Conservation (phyloP, 768 basidiomycete genomes). For the Suillus subaureus region DNA sequence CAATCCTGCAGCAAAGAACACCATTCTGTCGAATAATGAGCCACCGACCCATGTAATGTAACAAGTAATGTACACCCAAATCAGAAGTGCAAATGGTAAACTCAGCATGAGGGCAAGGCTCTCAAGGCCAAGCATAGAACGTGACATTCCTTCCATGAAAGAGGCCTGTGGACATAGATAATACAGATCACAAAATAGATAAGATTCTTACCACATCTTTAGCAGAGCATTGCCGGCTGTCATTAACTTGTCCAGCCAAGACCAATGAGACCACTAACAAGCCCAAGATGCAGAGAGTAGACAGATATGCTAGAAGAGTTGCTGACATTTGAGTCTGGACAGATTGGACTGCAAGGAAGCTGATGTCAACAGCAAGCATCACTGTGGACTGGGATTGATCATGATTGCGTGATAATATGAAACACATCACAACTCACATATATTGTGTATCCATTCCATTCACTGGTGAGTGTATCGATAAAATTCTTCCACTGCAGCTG, state of each 20-base stretch:
- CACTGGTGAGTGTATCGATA: slow-evolving; percentile 41
- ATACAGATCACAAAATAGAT: not conserved
- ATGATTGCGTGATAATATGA: not conserved
- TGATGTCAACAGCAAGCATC: slow-evolving; percentile 15
- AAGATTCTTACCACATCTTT: slow-evolving; percentile 9
- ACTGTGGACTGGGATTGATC: slow-evolving; percentile 9
- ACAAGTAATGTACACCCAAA: no score
- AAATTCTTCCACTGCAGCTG: slow-evolving; percentile 40
- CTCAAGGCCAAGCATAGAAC: slow-evolving; percentile 1
- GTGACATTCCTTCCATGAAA: not conserved
- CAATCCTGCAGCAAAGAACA: not conserved
- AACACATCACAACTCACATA: slow-evolving; percentile 37
- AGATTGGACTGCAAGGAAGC: slow-evolving; percentile 8
- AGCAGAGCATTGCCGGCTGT: slow-evolving; percentile 14
- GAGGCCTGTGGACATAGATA: not conserved
- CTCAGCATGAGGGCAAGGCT: slow-evolving; percentile 31
- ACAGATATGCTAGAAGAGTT: slow-evolving; percentile 7
- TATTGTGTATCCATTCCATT: slow-evolving; percentile 52
- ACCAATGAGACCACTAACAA: slow-evolving; percentile 9
- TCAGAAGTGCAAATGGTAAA: no score
- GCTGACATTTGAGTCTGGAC: not conserved
- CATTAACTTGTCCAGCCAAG: slow-evolving; percentile 15
- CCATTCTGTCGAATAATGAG: no score
- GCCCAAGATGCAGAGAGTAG: slow-evolving; percentile 7
- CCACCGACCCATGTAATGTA: no score